These are phyloP conservation scores for Dryadomyces quercus-mongolicae DNA, from an alignment of 2,329 filamentous ascomycete genomes.

Conservation along the genomic window DNA sequence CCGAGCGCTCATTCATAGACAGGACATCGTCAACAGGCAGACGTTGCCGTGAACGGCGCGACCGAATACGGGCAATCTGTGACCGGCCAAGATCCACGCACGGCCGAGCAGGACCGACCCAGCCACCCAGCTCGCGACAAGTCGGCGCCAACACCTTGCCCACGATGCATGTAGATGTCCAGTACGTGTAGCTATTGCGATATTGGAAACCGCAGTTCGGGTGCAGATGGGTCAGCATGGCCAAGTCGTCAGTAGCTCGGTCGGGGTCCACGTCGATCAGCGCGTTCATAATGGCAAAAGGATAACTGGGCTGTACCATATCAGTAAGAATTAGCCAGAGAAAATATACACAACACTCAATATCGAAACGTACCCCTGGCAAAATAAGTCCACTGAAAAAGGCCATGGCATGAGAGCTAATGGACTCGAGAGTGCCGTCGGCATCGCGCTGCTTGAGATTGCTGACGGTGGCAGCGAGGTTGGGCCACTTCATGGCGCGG, in stretches of 20 bases:
- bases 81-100: conserved; percentile 54
- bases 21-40: conserved; percentile 47
- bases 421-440: conserved; percentile 43
- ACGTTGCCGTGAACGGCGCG: conserved; percentile 42
- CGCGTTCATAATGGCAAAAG: conserved; percentile 68
- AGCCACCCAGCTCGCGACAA: conserved; percentile 58
- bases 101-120: conserved; percentile 61
- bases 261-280: conserved; percentile 65
- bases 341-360: neutral
- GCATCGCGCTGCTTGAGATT: conserved; percentile 47
- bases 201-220: conserved; percentile 67
- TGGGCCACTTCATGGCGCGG: conserved; percentile 65
- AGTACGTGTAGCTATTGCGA: conserved; percentile 62
- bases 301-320: conserved; percentile 44
- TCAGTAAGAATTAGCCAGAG: neutral
- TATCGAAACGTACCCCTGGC: conserved; percentile 37
- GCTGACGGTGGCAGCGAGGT: conserved; percentile 51
- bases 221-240: conserved; percentile 54
- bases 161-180: conserved; percentile 59
- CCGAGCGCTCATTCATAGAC: conserved; percentile 54
- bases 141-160: conserved; percentile 66
- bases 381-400: conserved; percentile 66
- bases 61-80: conserved; percentile 58
- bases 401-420: conserved; percentile 62
- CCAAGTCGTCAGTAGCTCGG: conserved; percentile 50